Conservation (phyloP, 257 asterid genomes). For the Solanum ossicruentum region DNA sequence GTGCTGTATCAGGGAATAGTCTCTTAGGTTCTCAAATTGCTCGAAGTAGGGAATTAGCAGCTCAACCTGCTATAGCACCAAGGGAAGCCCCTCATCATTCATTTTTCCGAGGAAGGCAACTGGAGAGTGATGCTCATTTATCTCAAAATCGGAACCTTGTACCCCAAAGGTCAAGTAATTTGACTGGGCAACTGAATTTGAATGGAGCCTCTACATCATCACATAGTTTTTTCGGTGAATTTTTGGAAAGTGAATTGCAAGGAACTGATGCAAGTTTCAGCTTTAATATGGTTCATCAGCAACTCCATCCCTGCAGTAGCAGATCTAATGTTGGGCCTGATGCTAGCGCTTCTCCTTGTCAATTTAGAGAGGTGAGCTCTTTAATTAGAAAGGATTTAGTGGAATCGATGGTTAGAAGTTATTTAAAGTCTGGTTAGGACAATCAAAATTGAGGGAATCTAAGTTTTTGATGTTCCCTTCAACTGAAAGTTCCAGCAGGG, state of each 20-base stretch:
- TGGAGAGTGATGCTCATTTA: slow-evolving; percentile 8
- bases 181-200: slow-evolving; percentile 25
- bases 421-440: slow-evolving; percentile 25
- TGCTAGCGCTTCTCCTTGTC: slow-evolving; percentile 28
- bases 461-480: neutral
- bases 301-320: slow-evolving; percentile 44
- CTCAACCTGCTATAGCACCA: slow-evolving; percentile 18
- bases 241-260: slow-evolving; percentile 23
- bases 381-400: slow-evolving; percentile 23
- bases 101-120: slow-evolving; percentile 26
- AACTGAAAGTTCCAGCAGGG: neutral
- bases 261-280: slow-evolving; percentile 26
- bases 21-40: slow-evolving; percentile 33
- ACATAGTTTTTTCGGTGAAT: slow-evolving; percentile 22
- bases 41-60: slow-evolving; percentile 18
- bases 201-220: slow-evolving; percentile 55
- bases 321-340: slow-evolving; percentile 34
- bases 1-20: slow-evolving; percentile 17
- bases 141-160: slow-evolving; percentile 19
- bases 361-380: slow-evolving; percentile 52
- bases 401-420: neutral
- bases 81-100: slow-evolving; percentile 13
- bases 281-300: slow-evolving; percentile 42
- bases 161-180: slow-evolving; percentile 24
- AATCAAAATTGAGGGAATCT: slow-evolving; percentile 29